A percentile compares a stretch with the other conserved stretches of the same genome.
phyloP scores from a whole-genome alignment of 306 rosid genomes.

The Macrotyloma uniflorum region DNA sequence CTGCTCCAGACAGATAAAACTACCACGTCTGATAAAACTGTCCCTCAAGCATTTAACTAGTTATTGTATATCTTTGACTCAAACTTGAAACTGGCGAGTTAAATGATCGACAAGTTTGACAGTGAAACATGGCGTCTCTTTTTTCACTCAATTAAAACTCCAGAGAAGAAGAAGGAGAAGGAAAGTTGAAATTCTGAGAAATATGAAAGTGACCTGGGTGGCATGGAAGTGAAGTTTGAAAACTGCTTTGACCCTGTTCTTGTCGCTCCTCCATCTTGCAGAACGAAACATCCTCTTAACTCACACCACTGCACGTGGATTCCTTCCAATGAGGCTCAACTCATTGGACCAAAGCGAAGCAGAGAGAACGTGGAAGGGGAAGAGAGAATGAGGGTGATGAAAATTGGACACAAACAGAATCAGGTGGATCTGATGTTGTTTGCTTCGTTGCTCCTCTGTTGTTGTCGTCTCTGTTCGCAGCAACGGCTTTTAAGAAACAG shows the following conservation, averaged over 20 bases:
- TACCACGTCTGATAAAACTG: too few species aligned
- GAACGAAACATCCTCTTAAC: slow-evolving; percentile 71
- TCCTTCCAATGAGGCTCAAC: slow-evolving; percentile 45
- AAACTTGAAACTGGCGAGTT: neutral
- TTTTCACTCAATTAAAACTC: neutral
- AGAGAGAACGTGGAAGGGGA: slow-evolving; percentile 27
- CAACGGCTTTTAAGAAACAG: slow-evolving; percentile 35
- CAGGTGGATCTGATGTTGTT: slow-evolving; percentile 23
- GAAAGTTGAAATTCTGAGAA: neutral
- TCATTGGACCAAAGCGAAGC: slow-evolving; percentile 20
- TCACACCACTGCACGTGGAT: slow-evolving; percentile 31
- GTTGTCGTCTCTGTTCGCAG: slow-evolving; percentile 26
- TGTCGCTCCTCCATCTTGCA: slow-evolving; percentile 89
- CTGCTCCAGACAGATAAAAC: neutral
- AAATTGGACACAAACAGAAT: neutral
- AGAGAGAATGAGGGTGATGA: neutral
- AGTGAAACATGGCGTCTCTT: neutral
- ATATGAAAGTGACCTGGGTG: slow-evolving; percentile 57
- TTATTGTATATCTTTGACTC: too few species aligned
- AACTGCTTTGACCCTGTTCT: slow-evolving; percentile 71
- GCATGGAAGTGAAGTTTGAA: slow-evolving; percentile 82
- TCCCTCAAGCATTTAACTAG: too few species aligned
- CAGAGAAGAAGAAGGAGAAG: neutral
- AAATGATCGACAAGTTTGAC: neutral
- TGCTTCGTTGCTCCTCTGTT: slow-evolving; percentile 2